These are phyloP conservation scores for Xylaria sp. DNA, from an alignment of 2,329 filamentous ascomycete species.

Conservation along the genomic window DNA sequence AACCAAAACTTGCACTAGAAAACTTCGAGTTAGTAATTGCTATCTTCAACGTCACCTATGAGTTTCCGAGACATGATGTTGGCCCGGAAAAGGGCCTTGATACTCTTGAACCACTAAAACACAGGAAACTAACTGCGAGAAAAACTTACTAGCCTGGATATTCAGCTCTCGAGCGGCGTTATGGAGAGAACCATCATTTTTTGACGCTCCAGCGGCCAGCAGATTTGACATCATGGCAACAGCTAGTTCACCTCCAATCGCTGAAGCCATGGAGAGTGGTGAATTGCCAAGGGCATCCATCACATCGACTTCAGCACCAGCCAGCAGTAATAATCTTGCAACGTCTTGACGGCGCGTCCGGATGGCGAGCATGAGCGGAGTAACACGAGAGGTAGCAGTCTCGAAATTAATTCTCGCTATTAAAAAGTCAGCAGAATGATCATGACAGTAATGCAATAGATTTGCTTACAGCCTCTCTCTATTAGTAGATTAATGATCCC, in stretches of 20 bases:
- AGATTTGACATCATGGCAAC: conserved; percentile 65
- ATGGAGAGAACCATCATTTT: conserved; percentile 74
- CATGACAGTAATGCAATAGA: not conserved
- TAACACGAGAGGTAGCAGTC: conserved; percentile 61
- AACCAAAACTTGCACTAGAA: conserved; percentile 61
- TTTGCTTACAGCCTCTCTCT: conserved; percentile 51
- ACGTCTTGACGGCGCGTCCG: conserved; percentile 65
- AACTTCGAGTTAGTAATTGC: not conserved
- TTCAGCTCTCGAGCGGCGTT: conserved; percentile 71
- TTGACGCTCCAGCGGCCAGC: conserved; percentile 64
- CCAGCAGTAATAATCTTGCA: conserved; percentile 65
- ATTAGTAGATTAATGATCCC: conserved; percentile 67
- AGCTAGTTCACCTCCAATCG: conserved; percentile 62
- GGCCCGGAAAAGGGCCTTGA: not conserved
- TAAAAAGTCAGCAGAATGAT: conserved; percentile 26
- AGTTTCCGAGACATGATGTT: not conserved
- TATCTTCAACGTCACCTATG: not conserved
- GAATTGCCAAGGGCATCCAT: conserved; percentile 67
- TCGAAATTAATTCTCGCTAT: conserved; percentile 67
- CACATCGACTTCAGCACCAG: conserved; percentile 69
- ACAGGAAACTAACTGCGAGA: not conserved
- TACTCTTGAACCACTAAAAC: not conserved
- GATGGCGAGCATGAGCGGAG: conserved; percentile 70
- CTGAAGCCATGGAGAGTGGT: conserved; percentile 69
- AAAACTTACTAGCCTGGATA: conserved; percentile 54